These are phyloP conservation scores for Osmanthus fragrans DNA, from an alignment of 257 asterid genomes.

Conservation along the genomic window DNA sequence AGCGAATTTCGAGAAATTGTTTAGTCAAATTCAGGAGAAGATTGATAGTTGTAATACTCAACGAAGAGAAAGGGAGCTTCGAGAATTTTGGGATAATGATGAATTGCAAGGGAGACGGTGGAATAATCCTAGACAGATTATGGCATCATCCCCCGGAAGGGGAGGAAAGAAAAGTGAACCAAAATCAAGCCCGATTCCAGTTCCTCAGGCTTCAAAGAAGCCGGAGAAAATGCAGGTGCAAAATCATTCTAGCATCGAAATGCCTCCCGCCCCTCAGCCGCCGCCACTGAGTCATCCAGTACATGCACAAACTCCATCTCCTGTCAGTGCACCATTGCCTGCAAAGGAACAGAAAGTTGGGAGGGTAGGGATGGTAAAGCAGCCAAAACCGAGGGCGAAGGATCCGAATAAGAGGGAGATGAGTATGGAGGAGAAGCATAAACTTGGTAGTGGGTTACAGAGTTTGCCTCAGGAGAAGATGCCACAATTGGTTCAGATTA, in stretches of 20 bases:
- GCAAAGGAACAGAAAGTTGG: conserved; percentile 38
- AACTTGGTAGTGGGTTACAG: conserved; percentile 87
- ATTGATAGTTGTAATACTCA: conserved; percentile 26
- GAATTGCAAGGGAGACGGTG: conserved; percentile 73
- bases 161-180: conserved; percentile 40
- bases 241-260: conserved; percentile 74
- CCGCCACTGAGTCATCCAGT: conserved; percentile 28
- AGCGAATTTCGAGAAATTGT: conserved; percentile 68
- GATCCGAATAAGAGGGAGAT: conserved; percentile 86
- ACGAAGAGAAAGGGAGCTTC: conserved; percentile 35
- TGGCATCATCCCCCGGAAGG: conserved; percentile 43
- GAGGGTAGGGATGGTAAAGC: conserved; percentile 45
- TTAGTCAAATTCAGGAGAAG: conserved; percentile 63
- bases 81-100: conserved; percentile 25
- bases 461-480: conserved; percentile 91
- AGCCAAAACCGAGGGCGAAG: conserved; percentile 91
- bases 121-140: conserved; percentile 47
- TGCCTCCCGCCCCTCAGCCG: conserved; percentile 46
- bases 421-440: conserved; percentile 94
- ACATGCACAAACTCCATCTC: conserved; percentile 50
- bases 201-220: conserved; percentile 38
- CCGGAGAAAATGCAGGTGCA: conserved; percentile 45
- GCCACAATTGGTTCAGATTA: conserved; percentile 87
- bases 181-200: conserved; percentile 40
- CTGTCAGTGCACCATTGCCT: conserved; percentile 52